Conservation (phyloP, 2,329 filamentous ascomycete genomes). For the Cordyceps militaris region DNA sequence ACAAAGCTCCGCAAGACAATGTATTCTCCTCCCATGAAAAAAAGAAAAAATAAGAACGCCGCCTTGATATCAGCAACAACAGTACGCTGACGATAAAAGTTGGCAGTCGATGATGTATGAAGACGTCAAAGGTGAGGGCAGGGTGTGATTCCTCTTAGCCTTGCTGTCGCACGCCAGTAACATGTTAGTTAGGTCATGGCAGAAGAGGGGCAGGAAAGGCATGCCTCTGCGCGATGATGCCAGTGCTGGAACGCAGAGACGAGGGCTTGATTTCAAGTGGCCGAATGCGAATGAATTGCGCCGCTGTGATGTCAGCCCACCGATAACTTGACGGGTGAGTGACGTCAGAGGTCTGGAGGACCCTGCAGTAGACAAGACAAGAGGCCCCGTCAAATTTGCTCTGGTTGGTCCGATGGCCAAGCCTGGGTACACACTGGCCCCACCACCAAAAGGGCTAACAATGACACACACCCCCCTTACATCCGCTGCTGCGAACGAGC, state of each 20-base stretch:
- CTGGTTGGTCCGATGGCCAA: conserved; percentile 11
- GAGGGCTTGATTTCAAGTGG: background rate
- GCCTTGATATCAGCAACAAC: background rate
- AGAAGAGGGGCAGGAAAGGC: conserved; percentile 1
- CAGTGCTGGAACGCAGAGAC: background rate
- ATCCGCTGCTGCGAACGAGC: background rate
- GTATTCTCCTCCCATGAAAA: background rate
- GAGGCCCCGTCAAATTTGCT: conserved; percentile 6
- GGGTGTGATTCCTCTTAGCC: background rate
- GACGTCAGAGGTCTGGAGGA: conserved; percentile 22
- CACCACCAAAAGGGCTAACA: conserved; percentile 3
- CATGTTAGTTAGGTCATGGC: background rate
- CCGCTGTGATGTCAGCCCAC: conserved; percentile 21
- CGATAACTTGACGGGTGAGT: conserved; percentile 14
- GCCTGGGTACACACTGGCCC: background rate
- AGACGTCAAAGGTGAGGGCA: background rate
- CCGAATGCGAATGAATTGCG: conserved; percentile 7
- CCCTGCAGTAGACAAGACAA: conserved; percentile 8
- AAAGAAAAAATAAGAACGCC: background rate
- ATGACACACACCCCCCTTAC: background rate
- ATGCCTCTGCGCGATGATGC: conserved; percentile 9
- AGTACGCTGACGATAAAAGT: background rate
- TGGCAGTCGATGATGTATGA: conserved; percentile 1
- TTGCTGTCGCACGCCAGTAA: background rate
- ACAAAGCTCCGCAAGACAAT: background rate